Evolutionary conservation across 78 protist genomes (phyloP).

Genomic region (Tieghemostelium lacteum): DNA sequence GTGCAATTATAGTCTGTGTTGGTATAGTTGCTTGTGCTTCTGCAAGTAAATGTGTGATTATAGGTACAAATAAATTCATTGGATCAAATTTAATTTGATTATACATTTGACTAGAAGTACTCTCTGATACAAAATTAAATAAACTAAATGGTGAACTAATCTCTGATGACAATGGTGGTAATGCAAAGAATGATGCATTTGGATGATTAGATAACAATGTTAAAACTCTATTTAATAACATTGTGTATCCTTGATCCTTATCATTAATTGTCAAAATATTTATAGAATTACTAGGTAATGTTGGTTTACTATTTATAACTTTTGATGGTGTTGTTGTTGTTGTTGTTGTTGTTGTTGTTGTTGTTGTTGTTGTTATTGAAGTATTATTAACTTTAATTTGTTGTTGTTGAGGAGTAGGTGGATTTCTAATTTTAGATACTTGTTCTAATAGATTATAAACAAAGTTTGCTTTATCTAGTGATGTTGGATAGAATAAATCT

Average conservation of each 20-base stretch:
- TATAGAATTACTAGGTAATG: not conserved
- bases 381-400: not conserved
- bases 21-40: conserved; percentile 77
- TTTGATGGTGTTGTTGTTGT: conserved; percentile 1
- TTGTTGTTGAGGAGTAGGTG: no score
- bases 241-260: conserved; percentile 53
- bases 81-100: conserved; percentile 38
- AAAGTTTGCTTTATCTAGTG: conserved; percentile 67
- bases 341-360: not conserved
- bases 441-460: conserved; percentile 55
- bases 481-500: conserved; percentile 81
- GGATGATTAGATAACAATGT: conserved; percentile 57
- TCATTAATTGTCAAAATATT: not conserved
- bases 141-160: conserved; percentile 14
- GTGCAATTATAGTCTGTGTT: conserved; percentile 8
- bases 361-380: not conserved
- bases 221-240: conserved; percentile 47
- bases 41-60: conserved; percentile 36
- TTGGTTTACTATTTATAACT: not conserved
- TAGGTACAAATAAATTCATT: conserved; percentile 77
- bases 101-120: not conserved
- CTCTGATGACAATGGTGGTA: conserved; percentile 61
- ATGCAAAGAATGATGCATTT: conserved; percentile 74
- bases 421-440: conserved; percentile 41
- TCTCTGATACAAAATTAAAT: not conserved